Evolutionary conservation across 345 rosid species (phyloP).

Genomic region (Noccaea caerulescens): DNA sequence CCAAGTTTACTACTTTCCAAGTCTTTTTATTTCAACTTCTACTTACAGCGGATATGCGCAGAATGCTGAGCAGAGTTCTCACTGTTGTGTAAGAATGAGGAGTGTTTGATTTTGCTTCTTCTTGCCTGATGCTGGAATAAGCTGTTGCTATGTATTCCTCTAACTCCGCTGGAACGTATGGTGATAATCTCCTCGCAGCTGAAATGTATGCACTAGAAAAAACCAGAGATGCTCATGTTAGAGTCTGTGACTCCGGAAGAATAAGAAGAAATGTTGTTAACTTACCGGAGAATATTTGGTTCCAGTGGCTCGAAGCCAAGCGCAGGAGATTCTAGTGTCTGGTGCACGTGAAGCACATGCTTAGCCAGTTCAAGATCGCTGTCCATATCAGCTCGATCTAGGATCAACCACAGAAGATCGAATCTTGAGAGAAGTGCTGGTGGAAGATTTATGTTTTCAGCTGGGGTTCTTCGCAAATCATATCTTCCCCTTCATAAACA

Average conservation of each 20-base stretch:
- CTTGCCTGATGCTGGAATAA: constrained; percentile 91
- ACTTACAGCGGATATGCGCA: constrained; percentile 95
- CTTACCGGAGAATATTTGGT: constrained; percentile 83
- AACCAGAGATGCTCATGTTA: constrained; percentile 33
- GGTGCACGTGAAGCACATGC: constrained; percentile 93
- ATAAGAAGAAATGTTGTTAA: not conserved
- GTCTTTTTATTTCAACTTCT: not conserved
- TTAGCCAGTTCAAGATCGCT: constrained; percentile 93
- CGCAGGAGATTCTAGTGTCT: constrained; percentile 85
- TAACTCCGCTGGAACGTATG: constrained; percentile 78
- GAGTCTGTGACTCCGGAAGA: constrained; percentile 6
- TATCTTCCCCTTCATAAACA: constrained; percentile 86
- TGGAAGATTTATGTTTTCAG: constrained; percentile 95
- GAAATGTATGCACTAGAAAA: constrained; percentile 82
- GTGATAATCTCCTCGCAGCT: constrained; percentile 87
- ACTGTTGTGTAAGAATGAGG: constrained; percentile 96
- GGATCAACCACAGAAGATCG: constrained; percentile 93
- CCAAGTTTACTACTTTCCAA: constrained; percentile 17
- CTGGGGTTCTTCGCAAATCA: constrained; percentile 92
- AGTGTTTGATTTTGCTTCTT: constrained; percentile 85
- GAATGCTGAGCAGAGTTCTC: constrained; percentile 92
- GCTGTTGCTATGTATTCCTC: constrained; percentile 96
- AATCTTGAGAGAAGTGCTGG: constrained; percentile 95
- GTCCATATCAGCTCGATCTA: constrained; percentile 98
- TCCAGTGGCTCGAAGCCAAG: constrained; percentile 93